Base-by-base conservation (phyloP, 495 filamentous ascomycete genomes). In the Wilcoxina mikolae region DNA sequence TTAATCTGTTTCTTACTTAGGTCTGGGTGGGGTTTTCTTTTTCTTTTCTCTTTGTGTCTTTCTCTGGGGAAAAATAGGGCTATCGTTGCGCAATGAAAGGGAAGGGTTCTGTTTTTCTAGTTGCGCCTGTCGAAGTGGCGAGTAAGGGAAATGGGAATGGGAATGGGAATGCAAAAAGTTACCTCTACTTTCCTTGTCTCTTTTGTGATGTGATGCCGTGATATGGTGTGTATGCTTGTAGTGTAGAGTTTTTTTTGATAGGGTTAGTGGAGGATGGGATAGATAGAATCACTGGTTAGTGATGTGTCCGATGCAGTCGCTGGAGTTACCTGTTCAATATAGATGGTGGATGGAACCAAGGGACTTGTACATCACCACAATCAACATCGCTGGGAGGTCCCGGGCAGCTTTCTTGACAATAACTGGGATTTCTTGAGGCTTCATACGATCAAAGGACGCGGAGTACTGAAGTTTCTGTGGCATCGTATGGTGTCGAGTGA, bases 1-100 rank as follows among this genome's bases (percentile, higher is more conserved):
- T 49, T 49, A n/a, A 49, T 49, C 46, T 49, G 22, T 27, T 49
- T 49, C 27, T 49, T 49, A 49, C 46, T 49, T 49, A 49, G 46
- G 46, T 27, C 20, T 49, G 23, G 39, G 46, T 49, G 46, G 46
- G 46, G 46, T 49, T 49, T 49, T 49, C 27, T 28, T 29, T 49
- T 49, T 23, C 24, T 49, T 49, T 7, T 27, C 15, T 49, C 46
- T 15, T 43, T 49, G 35, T 39, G 35, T 39, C 35, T 39, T 39
- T 39, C 12, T 39, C 15, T 18, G 35, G 35, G 35, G 35, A 39
- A 39, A 39, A 39, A 15, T n/a, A n/a, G 35, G 35, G 35, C 12
- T 39, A 15, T 39, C 15, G 35, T 39, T 39, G 20, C 12, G 35
- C 35, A 39, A 15, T 12, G 15, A 3, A 39, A 12, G 35, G 35